A percentile compares a stretch with the other conserved stretches of the same genome.
These are phyloP conservation scores for Candida pini DNA, from an alignment of 805 yeast species.

Conservation along the genomic window DNA sequence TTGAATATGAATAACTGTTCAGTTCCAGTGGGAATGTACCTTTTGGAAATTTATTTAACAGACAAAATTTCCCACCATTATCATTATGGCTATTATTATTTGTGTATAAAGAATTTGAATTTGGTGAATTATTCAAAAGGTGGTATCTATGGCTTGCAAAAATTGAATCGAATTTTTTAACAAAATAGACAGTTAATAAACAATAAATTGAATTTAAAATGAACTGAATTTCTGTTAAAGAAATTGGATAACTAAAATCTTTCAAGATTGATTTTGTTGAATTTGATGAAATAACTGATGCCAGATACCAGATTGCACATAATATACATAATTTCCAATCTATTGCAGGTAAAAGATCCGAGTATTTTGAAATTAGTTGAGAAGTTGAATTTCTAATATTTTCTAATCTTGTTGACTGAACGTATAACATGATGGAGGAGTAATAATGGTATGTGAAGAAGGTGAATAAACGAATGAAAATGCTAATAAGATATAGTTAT, in stretches of 20 bases:
- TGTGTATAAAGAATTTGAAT: conserved; percentile 26
- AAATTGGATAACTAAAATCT: conserved; percentile 73
- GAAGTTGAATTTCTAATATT: conserved; percentile 5
- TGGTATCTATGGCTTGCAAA: conserved; percentile 23
- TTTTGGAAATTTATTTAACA: conserved; percentile 34
- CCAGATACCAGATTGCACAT: conserved; percentile 75
- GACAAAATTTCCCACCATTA: conserved; percentile 8
- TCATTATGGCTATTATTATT: conserved; percentile 8
- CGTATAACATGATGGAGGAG: conserved; percentile 13
- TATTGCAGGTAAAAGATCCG: conserved; percentile 16
- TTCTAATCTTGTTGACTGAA: conserved; percentile 6
- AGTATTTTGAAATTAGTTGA: conserved; percentile 6
- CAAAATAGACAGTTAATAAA: conserved; percentile 26
- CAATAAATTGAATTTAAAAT: conserved; percentile 63
- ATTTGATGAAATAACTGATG: conserved; percentile 77
- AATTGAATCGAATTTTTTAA: conserved; percentile 30
- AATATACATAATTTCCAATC: conserved; percentile 32
- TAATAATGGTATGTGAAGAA: too few species aligned
- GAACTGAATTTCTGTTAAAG: conserved; percentile 86
- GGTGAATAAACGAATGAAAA: not conserved
- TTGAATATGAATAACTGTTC: conserved; percentile 23
- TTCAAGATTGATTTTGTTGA: conserved; percentile 72
- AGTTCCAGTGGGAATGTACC: conserved; percentile 44
- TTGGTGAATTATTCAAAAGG: conserved; percentile 30
- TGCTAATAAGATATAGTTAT: not conserved